Evolutionary conservation across 164 flowering plant genomes (phyloP).

Genomic region (Liriodendron chinense): DNA sequence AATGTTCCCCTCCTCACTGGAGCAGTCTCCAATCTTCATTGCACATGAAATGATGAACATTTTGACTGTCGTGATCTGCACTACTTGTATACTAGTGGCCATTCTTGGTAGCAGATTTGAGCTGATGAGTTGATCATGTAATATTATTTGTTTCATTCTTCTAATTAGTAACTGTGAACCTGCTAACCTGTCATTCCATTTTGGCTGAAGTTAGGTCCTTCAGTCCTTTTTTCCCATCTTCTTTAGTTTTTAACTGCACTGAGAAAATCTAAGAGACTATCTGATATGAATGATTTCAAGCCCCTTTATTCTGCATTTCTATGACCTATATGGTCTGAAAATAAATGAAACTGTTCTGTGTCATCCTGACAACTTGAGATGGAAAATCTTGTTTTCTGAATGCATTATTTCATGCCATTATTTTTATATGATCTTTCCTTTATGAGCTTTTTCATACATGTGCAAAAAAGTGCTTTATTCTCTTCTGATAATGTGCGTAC

Average conservation of each 20-base stretch:
- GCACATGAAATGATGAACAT: too few species aligned
- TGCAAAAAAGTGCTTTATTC: not conserved
- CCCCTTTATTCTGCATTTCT: not conserved
- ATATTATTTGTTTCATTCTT: too few species aligned
- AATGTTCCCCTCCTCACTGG: too few species aligned
- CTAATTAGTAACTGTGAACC: too few species aligned
- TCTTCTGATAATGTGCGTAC: not conserved
- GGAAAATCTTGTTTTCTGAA: not conserved
- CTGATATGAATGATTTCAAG: not conserved
- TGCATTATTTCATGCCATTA: not conserved
- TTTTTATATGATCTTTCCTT: not conserved
- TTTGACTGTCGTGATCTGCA: too few species aligned
- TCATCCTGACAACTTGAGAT: not conserved
- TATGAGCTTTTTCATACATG: not conserved
- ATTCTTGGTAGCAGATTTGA: too few species aligned
- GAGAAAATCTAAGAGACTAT: not conserved
- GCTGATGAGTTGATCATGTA: too few species aligned
- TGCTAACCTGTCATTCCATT: too few species aligned
- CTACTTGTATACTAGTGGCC: too few species aligned
- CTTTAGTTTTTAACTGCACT: not conserved
- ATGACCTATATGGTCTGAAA: not conserved
- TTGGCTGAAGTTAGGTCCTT: too few species aligned
- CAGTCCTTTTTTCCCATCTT: not conserved
- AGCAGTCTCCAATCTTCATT: too few species aligned
- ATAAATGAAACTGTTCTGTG: not conserved